phyloP scores from a whole-genome alignment of 352 stramenopile species.

The Aphanomyces astaci region DNA sequence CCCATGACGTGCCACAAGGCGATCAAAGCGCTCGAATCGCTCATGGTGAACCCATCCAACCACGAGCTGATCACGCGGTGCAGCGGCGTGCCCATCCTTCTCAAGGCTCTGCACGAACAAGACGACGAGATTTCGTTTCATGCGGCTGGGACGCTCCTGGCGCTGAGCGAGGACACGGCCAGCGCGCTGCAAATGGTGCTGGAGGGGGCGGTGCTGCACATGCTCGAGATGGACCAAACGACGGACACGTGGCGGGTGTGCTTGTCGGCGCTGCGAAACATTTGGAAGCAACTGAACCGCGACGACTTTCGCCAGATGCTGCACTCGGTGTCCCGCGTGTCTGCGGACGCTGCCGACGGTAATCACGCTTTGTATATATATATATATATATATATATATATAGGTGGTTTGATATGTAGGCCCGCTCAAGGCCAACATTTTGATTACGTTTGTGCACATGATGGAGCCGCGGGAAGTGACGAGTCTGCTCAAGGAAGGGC shows the following conservation, averaged over 20 bases:
- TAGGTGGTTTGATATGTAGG: background rate
- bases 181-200: conserved; percentile 24
- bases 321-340: conserved; percentile 21
- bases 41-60: conserved; percentile 22
- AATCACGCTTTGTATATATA: no score
- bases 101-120: conserved; percentile 13
- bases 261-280: conserved; percentile 21
- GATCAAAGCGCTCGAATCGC: conserved; percentile 19
- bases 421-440: conserved; percentile 19
- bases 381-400: background rate
- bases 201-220: conserved; percentile 22
- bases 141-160: conserved; percentile 17
- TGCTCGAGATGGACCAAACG: conserved; percentile 22
- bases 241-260: conserved; percentile 19
- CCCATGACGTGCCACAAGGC: background rate
- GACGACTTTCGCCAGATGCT: conserved; percentile 26
- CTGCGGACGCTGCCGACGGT: conserved; percentile 7
- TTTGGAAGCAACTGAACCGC: conserved; percentile 22
- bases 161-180: conserved; percentile 13
- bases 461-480: conserved; percentile 19
- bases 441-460: conserved; percentile 25
- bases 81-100: conserved; percentile 14
- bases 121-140: conserved; percentile 21
- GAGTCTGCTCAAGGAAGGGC: conserved; percentile 20
- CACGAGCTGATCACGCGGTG: conserved; percentile 23